Percentiles rank a stretch among this genome's conserved stretches.
Conservation (phyloP, 768 basidiomycete species). For the Hypsizygus marmoreus region DNA sequence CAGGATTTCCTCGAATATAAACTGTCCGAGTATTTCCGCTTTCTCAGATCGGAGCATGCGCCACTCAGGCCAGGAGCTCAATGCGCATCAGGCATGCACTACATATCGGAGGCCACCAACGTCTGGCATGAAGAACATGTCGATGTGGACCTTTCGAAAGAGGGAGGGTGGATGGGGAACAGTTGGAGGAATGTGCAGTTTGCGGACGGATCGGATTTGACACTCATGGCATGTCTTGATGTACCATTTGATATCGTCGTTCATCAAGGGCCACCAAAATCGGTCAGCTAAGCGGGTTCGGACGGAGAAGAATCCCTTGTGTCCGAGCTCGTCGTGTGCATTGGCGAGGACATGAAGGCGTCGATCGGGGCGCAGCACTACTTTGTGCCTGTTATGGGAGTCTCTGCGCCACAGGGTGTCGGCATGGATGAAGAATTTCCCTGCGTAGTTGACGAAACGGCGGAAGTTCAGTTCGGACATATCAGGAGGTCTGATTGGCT, state of each 20-base stretch:
- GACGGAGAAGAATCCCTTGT: slow-evolving; percentile 14
- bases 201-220: slow-evolving; percentile 23
- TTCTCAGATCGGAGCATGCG: slow-evolving; percentile 21
- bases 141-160: slow-evolving; percentile 27
- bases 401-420: neutral
- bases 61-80: slow-evolving; percentile 24
- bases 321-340: slow-evolving; percentile 23
- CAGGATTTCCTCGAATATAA: slow-evolving; percentile 30
- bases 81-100: slow-evolving; percentile 24
- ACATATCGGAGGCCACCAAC: slow-evolving; percentile 23
- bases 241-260: slow-evolving; percentile 31
- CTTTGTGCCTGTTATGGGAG: slow-evolving; percentile 19
- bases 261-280: slow-evolving; percentile 25
- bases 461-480: neutral
- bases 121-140: slow-evolving; percentile 29
- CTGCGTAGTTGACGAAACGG: neutral
- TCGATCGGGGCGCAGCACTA: slow-evolving; percentile 16
- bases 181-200: slow-evolving; percentile 28
- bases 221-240: slow-evolving; percentile 33
- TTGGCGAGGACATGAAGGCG: slow-evolving; percentile 20
- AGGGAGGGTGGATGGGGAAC: slow-evolving; percentile 23
- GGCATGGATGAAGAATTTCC: neutral
- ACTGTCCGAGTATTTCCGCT: slow-evolving; percentile 18
- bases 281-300: slow-evolving; percentile 1
- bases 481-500: too few species aligned